A percentile compares a stretch with the other conserved stretches of the same genome.
These are phyloP conservation scores for Lyophyllum shimeji DNA, from an alignment of 768 basidiomycete genomes.

Conservation along the genomic window DNA sequence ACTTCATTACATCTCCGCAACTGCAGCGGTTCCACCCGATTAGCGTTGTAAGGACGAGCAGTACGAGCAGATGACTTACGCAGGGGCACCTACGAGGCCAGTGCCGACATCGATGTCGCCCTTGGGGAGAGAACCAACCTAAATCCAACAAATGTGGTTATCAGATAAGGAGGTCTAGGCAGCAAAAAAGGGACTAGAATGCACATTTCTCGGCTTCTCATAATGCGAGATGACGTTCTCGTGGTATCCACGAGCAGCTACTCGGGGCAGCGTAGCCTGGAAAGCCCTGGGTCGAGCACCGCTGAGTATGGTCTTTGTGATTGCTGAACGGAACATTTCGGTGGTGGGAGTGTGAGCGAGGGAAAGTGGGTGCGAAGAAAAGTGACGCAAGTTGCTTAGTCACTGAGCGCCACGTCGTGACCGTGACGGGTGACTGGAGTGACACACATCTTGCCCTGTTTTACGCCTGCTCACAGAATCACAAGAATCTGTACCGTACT, in stretches of 20 bases:
- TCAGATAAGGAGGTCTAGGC: slow-evolving; percentile 54
- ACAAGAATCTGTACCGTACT: no score
- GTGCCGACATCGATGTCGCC: slow-evolving; percentile 91
- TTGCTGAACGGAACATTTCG: slow-evolving; percentile 70
- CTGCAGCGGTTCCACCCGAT: slow-evolving; percentile 37
- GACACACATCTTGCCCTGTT: no score
- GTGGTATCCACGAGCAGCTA: slow-evolving; percentile 75
- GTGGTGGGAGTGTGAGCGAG: slow-evolving; percentile 28
- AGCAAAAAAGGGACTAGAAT: slow-evolving; percentile 39
- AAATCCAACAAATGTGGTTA: slow-evolving; percentile 33
- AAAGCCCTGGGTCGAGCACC: slow-evolving; percentile 43
- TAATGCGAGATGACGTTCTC: slow-evolving; percentile 98
- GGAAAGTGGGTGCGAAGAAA: slow-evolving; percentile 1
- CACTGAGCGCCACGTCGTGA: no score
- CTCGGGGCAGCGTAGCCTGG: slow-evolving; percentile 44
- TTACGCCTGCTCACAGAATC: no score
- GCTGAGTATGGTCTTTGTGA: slow-evolving; percentile 50
- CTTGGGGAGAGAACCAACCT: slow-evolving; percentile 98
- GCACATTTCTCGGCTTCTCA: slow-evolving; percentile 94
- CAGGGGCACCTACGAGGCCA: slow-evolving; percentile 96
- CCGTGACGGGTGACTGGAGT: neutral
- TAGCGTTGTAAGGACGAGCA: slow-evolving; percentile 28
- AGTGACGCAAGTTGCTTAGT: slow-evolving; percentile 17
- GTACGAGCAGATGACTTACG: slow-evolving; percentile 52
- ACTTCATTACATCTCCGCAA: slow-evolving; percentile 98